A percentile compares a stretch with the other conserved stretches of the same genome.
Conservation (phyloP, 306 rosid genomes). For the Vicia faba region DNA sequence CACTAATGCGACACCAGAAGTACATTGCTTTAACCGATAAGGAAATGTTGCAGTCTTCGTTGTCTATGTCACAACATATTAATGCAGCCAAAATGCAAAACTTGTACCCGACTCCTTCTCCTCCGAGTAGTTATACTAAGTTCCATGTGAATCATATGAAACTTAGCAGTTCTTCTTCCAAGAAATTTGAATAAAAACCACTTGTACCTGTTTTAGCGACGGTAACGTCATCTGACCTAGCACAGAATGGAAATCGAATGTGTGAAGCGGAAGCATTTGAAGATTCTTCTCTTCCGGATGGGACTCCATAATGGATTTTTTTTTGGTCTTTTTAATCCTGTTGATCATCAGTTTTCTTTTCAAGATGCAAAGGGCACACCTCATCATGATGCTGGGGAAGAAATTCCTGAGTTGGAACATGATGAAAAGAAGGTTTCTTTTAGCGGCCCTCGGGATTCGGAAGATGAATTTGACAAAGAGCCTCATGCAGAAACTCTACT, state of each 20-base stretch:
- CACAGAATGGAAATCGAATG: constrained; percentile 46
- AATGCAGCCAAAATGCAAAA: constrained; percentile 47
- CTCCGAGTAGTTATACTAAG: constrained; percentile 57
- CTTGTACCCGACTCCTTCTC: constrained; percentile 67
- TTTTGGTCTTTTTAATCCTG: constrained; percentile 76
- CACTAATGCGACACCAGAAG: constrained; percentile 68
- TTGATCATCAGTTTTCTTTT: constrained; percentile 69
- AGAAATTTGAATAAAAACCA: constrained; percentile 67
- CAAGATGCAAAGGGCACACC: constrained; percentile 60
- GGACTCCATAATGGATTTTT: constrained; percentile 78
- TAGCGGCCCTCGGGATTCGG: constrained; percentile 60
- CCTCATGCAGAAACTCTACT: constrained; percentile 66
- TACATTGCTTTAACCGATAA: constrained; percentile 70
- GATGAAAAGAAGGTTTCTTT: constrained; percentile 65
- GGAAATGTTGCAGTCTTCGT: constrained; percentile 62
- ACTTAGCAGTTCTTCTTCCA: constrained; percentile 53
- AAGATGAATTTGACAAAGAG: constrained; percentile 82
- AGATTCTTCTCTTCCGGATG: constrained; percentile 60
- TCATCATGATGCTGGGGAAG: constrained; percentile 61
- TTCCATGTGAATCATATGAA: constrained; percentile 74
- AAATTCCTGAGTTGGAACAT: constrained; percentile 73
- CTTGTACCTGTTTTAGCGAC: constrained; percentile 58
- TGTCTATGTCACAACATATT: constrained; percentile 55
- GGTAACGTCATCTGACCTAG: constrained; percentile 58
- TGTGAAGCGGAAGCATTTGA: constrained; percentile 52